These are phyloP conservation scores for Juncus effusus DNA, from an alignment of 176 grass and related monocot species.

Conservation along the genomic window DNA sequence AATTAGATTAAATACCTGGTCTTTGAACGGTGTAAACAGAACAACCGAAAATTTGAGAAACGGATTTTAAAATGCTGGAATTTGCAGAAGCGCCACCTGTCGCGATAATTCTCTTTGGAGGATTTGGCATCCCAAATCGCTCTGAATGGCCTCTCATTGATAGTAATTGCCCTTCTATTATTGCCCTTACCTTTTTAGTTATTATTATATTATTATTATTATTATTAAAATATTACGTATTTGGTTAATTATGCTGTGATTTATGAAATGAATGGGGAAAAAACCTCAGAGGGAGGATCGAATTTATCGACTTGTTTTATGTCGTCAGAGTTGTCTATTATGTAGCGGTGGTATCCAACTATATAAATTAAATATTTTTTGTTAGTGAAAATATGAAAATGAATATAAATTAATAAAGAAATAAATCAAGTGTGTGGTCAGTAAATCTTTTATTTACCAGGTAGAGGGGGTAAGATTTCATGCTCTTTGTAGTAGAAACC, in stretches of 20 bases:
- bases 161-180: slow-evolving; percentile 83
- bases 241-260: too few species aligned
- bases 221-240: background rate
- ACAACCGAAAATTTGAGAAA: slow-evolving; percentile 70
- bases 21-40: slow-evolving; percentile 78
- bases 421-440: background rate
- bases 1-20: slow-evolving; percentile 49
- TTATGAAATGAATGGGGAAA: background rate
- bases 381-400: slow-evolving; percentile 15
- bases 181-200: slow-evolving; percentile 54
- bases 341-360: slow-evolving; percentile 75
- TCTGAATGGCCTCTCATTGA: slow-evolving; percentile 86
- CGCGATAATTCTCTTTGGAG: slow-evolving; percentile 80
- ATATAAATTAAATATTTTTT: slow-evolving; percentile 4
- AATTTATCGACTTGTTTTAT: slow-evolving; percentile 60
- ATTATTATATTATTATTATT: background rate
- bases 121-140: slow-evolving; percentile 89
- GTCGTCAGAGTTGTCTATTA: slow-evolving; percentile 47
- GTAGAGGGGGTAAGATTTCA: slow-evolving; percentile 90
- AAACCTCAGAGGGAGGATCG: slow-evolving; percentile 76
- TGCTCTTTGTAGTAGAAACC: slow-evolving; percentile 99
- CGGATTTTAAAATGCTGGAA: slow-evolving; percentile 57
- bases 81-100: slow-evolving; percentile 89
- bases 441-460: slow-evolving; percentile 46
- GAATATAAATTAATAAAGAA: background rate